Percentiles rank a stretch among this genome's conserved stretches.
Conservation (phyloP, 768 basidiomycete species). For the Phallus indusiatus region DNA sequence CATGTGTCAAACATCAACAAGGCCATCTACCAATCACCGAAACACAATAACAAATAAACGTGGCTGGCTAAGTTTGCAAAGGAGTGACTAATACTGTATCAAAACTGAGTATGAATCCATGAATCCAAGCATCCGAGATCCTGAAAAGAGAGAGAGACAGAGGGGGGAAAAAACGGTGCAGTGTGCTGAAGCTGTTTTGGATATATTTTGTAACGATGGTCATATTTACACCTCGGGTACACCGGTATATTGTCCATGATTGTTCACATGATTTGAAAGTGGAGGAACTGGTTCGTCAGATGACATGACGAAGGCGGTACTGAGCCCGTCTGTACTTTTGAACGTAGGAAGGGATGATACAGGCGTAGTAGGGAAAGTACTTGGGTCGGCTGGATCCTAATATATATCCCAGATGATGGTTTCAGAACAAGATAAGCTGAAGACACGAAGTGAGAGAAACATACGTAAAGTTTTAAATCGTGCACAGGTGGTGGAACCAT, state of each 20-base stretch:
- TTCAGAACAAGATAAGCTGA: neutral
- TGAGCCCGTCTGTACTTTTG: neutral
- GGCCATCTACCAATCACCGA: too few relatives aligned
- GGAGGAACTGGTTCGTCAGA: neutral
- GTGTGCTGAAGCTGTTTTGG: too few relatives aligned
- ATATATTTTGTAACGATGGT: too few relatives aligned
- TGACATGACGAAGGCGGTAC: neutral
- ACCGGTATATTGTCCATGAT: neutral
- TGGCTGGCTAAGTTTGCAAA: too few relatives aligned
- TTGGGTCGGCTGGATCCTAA: neutral
- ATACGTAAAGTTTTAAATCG: neutral
- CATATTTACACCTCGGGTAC: neutral
- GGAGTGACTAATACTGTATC: too few relatives aligned
- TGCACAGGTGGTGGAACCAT: neutral
- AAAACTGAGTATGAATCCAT: too few relatives aligned
- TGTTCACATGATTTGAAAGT: neutral
- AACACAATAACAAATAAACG: too few relatives aligned
- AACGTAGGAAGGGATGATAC: neutral
- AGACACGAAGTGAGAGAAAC: neutral
- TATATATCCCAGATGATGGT: neutral
- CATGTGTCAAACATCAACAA: too few relatives aligned
- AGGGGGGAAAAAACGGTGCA: too few relatives aligned
- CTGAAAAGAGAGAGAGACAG: too few relatives aligned
- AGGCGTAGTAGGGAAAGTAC: conserved; percentile 1
- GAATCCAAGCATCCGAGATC: too few relatives aligned